Evolutionary conservation across 805 yeast species (phyloP).

Genomic region (Teunomyces kruisii): DNA sequence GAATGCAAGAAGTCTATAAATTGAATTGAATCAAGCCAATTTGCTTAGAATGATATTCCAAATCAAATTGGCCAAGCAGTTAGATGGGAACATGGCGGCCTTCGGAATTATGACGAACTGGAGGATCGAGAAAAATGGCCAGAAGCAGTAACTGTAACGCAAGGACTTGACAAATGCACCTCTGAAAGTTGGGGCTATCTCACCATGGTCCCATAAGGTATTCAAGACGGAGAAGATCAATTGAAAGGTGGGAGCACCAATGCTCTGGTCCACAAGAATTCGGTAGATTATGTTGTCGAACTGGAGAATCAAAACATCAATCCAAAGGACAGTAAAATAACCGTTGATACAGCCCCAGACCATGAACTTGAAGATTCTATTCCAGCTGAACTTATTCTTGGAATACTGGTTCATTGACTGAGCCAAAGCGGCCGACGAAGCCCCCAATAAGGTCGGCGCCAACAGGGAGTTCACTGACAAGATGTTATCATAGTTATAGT

Average conservation of each 20-base stretch:
- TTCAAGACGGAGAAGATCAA: slow-evolving; percentile 47
- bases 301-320: slow-evolving; percentile 41
- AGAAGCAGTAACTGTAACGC: slow-evolving; percentile 52
- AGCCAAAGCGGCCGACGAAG: slow-evolving; percentile 42
- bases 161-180: slow-evolving; percentile 47
- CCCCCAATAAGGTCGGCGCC: slow-evolving; percentile 40
- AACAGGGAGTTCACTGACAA: slow-evolving; percentile 20
- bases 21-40: slow-evolving; percentile 9
- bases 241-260: slow-evolving; percentile 59
- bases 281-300: slow-evolving; percentile 37
- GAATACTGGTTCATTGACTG: slow-evolving; percentile 39
- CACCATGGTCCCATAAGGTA: slow-evolving; percentile 56
- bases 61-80: slow-evolving; percentile 53
- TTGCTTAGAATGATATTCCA: slow-evolving; percentile 55
- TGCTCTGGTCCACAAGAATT: slow-evolving; percentile 51
- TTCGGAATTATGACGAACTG: slow-evolving; percentile 51
- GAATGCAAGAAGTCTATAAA: slow-evolving; percentile 1
- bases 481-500: slow-evolving; percentile 28
- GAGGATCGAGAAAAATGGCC: slow-evolving; percentile 58
- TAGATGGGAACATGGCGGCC: slow-evolving; percentile 55
- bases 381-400: slow-evolving; percentile 30
- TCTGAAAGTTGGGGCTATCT: slow-evolving; percentile 31
- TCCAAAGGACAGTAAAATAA: slow-evolving; percentile 53
- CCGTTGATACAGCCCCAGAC: slow-evolving; percentile 66
- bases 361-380: slow-evolving; percentile 44